Conservation (phyloP, 2,329 filamentous ascomycete genomes). For the Cladobotryum mycophilum region DNA sequence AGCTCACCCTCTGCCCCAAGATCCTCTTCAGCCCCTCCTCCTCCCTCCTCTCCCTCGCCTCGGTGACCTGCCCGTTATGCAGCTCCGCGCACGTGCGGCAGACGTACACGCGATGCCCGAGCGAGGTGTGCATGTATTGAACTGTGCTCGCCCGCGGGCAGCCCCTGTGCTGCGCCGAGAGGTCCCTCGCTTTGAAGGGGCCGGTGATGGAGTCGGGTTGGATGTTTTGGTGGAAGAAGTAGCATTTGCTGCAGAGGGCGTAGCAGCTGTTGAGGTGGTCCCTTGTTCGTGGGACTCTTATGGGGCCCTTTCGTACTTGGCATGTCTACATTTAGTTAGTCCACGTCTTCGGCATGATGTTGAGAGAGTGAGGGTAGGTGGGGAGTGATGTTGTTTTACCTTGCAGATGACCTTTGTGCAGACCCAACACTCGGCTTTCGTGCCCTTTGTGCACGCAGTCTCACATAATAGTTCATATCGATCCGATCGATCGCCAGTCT, state of each 20-base stretch:
- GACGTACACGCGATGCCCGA: neutral
- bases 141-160: neutral
- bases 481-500: neutral
- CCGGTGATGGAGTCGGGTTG: neutral
- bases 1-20: conserved; percentile 9
- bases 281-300: conserved; percentile 8
- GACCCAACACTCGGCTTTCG: conserved; percentile 15
- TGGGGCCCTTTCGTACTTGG: neutral
- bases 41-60: conserved; percentile 11
- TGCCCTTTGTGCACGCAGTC: conserved; percentile 2
- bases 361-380: too few species aligned
- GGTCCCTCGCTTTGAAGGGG: conserved; percentile 6
- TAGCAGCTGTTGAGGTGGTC: conserved; percentile 12
- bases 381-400: too few species aligned
- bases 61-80: neutral
- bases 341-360: too few species aligned
- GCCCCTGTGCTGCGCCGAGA: conserved; percentile 10
- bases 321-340: too few species aligned
- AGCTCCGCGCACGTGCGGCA: conserved; percentile 11
- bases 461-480: conserved; percentile 11
- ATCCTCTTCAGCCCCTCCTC: neutral
- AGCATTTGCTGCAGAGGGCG: conserved; percentile 16
- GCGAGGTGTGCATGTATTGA: too few species aligned
- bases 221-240: conserved; percentile 1
- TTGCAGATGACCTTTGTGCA: conserved; percentile 12